Conservation (phyloP, 2,329 filamentous ascomycete genomes). For the Colletotrichum zoysiae region DNA sequence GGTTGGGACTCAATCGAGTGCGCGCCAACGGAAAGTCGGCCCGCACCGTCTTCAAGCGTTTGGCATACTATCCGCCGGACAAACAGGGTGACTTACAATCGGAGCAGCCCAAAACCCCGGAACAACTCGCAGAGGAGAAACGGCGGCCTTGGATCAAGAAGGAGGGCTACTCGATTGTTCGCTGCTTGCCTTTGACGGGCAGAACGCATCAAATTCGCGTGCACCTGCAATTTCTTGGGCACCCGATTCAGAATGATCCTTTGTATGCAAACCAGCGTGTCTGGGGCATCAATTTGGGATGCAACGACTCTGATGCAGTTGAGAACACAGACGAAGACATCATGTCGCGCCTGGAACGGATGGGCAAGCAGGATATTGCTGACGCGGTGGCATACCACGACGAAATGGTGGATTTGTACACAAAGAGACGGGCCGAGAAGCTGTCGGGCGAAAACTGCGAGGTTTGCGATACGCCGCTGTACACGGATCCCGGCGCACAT, state of each 20-base stretch:
- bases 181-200: conserved; percentile 92
- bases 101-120: conserved; percentile 46
- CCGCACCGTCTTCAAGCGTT: conserved; percentile 88
- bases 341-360: conserved; percentile 83
- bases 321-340: conserved; percentile 88
- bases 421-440: conserved; percentile 91
- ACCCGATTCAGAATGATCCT: conserved; percentile 96
- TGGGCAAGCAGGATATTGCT: conserved; percentile 95
- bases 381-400: conserved; percentile 94
- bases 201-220: conserved; percentile 96
- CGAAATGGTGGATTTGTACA: conserved; percentile 90
- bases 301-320: conserved; percentile 72
- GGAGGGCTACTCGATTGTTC: conserved; percentile 92
- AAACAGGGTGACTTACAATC: conserved; percentile 42
- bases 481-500: conserved; percentile 90
- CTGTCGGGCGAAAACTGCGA: conserved; percentile 88
- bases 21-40: conserved; percentile 92
- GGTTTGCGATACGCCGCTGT: conserved; percentile 87
- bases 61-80: conserved; percentile 87
- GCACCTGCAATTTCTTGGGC: conserved; percentile 92
- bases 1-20: conserved; percentile 94
- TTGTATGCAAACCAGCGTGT: conserved; percentile 97
- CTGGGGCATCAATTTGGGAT: conserved; percentile 85
- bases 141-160: conserved; percentile 62
- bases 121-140: conserved; percentile 44